These are phyloP conservation scores for Posidonia australis DNA, from an alignment of 106 monocot genomes.

Conservation along the genomic window DNA sequence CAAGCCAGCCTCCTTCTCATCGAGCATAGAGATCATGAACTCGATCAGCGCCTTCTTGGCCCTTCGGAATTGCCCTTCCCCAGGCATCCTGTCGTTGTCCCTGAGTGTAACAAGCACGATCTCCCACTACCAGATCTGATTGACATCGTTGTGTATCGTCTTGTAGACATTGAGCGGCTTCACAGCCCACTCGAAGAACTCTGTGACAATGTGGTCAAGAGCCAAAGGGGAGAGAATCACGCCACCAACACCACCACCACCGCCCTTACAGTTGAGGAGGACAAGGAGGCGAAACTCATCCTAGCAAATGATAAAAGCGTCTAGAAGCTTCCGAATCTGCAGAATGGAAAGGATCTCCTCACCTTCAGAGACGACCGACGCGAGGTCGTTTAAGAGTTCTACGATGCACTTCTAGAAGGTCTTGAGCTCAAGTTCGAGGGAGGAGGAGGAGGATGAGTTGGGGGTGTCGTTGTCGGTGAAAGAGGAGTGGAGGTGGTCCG, in stretches of 20 bases:
- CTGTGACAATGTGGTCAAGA: constrained; percentile 39
- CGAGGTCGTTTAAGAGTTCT: constrained; percentile 28
- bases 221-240: constrained; percentile 11
- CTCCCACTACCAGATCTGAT: constrained; percentile 47
- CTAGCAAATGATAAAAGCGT: constrained; percentile 46
- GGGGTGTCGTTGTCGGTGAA: no score
- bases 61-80: constrained; percentile 53
- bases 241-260: no score
- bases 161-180: constrained; percentile 85
- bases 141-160: constrained; percentile 69
- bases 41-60: constrained; percentile 69
- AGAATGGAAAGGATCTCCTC: no score
- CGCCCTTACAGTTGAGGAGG: no score
- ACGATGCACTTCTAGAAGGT: constrained; percentile 55
- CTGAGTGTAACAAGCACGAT: constrained; percentile 40
- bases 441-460: no score
- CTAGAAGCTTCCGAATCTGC: constrained; percentile 66
- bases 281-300: no score
- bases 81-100: neutral
- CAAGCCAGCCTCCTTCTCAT: no score
- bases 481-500: no score
- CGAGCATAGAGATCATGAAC: no score
- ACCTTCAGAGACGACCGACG: neutral
- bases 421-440: constrained; percentile 28
- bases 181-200: constrained; percentile 57